These are phyloP conservation scores for Ophiobolus disseminans DNA, from an alignment of 2,329 filamentous ascomycete genomes.

Conservation along the genomic window DNA sequence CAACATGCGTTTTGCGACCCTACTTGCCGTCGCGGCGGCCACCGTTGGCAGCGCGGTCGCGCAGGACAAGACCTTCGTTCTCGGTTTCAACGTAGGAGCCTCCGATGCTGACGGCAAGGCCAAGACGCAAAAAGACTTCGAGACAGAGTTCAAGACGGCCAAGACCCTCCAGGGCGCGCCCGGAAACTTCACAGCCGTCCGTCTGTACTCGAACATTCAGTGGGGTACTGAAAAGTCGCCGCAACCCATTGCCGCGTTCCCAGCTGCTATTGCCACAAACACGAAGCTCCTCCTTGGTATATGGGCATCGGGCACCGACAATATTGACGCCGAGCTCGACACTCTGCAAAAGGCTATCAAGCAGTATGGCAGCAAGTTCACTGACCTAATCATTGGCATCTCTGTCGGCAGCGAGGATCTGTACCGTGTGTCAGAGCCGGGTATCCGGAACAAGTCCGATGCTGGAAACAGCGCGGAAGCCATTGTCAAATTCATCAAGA, in stretches of 20 bases:
- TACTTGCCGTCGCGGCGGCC: slow-evolving; percentile 31
- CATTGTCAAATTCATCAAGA: slow-evolving; percentile 66
- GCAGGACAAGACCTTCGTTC: slow-evolving; percentile 30
- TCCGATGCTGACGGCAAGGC: slow-evolving; percentile 39
- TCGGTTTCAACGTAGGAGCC: slow-evolving; percentile 46
- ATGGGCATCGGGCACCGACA: slow-evolving; percentile 61
- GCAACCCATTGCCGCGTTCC: slow-evolving; percentile 64
- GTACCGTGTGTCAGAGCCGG: slow-evolving; percentile 74
- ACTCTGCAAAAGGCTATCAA: slow-evolving; percentile 42
- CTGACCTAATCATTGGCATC: slow-evolving; percentile 48
- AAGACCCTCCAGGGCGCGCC: slow-evolving; percentile 68
- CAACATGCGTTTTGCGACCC: slow-evolving; percentile 30
- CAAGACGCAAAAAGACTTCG: slow-evolving; percentile 71
- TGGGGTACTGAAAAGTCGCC: slow-evolving; percentile 66
- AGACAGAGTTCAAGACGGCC: slow-evolving; percentile 71
- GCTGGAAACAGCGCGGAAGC: slow-evolving; percentile 67
- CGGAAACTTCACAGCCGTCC: slow-evolving; percentile 70
- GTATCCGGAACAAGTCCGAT: slow-evolving; percentile 67
- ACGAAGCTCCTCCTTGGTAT: slow-evolving; percentile 48
- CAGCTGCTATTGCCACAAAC: slow-evolving; percentile 44
- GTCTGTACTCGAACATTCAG: slow-evolving; percentile 78
- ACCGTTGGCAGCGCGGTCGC: slow-evolving; percentile 29
- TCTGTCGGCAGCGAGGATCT: slow-evolving; percentile 56
- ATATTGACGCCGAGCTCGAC: slow-evolving; percentile 44
- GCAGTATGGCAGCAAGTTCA: slow-evolving; percentile 58